phyloP scores from a whole-genome alignment of 2,329 filamentous ascomycete species.

The Curvularia sp. region DNA sequence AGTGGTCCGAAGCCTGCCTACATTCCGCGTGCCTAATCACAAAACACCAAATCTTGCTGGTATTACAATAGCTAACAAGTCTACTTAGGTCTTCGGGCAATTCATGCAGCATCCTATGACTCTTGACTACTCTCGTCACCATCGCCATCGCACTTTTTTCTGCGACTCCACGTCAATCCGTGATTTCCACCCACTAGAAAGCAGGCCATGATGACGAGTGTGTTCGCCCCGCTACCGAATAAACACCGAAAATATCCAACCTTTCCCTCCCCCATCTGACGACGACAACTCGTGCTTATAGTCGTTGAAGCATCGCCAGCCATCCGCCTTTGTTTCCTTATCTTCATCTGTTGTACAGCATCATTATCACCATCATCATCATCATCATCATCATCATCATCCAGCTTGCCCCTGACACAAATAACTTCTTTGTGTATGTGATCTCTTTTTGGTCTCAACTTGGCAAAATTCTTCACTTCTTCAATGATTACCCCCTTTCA shows the following conservation, averaged over 20 bases:
- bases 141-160: constrained; percentile 29
- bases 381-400: no score
- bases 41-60: neutral
- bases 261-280: constrained; percentile 13
- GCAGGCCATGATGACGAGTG: constrained; percentile 10
- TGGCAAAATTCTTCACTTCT: constrained; percentile 30
- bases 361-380: neutral
- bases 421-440: neutral
- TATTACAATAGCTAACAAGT: constrained; percentile 16
- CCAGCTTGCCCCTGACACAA: neutral
- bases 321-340: neutral
- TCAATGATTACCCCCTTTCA: constrained; percentile 43
- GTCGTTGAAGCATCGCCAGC: neutral
- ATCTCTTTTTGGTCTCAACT: constrained; percentile 8
- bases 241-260: neutral
- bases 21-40: constrained; percentile 1
- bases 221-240: neutral
- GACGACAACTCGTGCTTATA: neutral
- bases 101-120: constrained; percentile 47
- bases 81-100: constrained; percentile 39
- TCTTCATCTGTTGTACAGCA: constrained; percentile 1
- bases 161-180: constrained; percentile 13
- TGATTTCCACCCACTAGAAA: constrained; percentile 1
- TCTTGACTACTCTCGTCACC: constrained; percentile 32
- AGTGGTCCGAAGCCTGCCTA: constrained; percentile 3